Base-by-base conservation (phyloP, 83 land plant species). In the Thuja plicata region DNA sequence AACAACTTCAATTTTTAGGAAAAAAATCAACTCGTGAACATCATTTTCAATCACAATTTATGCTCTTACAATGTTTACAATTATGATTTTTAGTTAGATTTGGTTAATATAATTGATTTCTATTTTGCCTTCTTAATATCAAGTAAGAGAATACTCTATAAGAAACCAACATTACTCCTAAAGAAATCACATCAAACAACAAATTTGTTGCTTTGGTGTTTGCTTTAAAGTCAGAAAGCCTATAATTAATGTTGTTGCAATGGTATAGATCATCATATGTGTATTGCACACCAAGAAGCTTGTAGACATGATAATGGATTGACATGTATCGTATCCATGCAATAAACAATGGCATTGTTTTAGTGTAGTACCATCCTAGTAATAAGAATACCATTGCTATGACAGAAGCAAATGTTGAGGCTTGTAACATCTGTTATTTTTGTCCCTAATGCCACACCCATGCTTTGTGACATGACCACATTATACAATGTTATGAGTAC, bases 401-500 rank as follows among this genome's bases (percentile, higher is more conserved):
- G 5, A 95, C 94, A 0, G 98, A 94, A 32, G 97, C 96, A 48
- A 95, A 55, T 3, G 96, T 91, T 2, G 96, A 90, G n/a, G 93
- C 98, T 71, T 94, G 93, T 97, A 10, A 94, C 92, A 77, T 97
- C 96, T 95, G 92, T 96, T 27, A 96, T 38, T 21, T 93, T 87
- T 54, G 98, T 96, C 1, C 98, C 98, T 3, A 97, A 87, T 1
- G 95, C 94, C 4, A 95, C 90, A 0, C 98, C 98, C 24, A 97
- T 90, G 21, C 98, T 94, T 88, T 94, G 95, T 21, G 98, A 92
- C 15, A 95, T 95, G 16, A 95, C 86, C 24, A 94, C 95, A 57
- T 89, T 94, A 92, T 91, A 90, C 45, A 93, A 93, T 48, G 92
- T 81, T 86, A 93, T 86, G 9, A 89, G 87, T 21, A 94, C 91